Conservation (phyloP, 176 grass and related monocot genomes). For the Poa pratensis region DNA sequence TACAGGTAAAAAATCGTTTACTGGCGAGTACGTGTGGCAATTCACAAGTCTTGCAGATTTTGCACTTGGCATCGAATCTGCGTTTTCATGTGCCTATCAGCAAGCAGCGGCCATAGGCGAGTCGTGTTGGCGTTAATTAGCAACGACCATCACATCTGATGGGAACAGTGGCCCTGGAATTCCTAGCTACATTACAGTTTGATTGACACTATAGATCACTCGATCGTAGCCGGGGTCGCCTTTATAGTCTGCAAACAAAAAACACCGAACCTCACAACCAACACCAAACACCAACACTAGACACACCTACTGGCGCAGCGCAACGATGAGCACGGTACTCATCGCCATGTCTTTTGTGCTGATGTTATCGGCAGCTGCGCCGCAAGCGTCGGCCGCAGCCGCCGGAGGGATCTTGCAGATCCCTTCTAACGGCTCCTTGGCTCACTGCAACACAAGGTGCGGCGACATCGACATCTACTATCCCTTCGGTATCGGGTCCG, state of each 20-base stretch:
- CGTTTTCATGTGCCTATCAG: not conserved
- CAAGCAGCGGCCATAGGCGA: not conserved
- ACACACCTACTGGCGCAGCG: not conserved
- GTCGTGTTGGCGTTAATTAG: constrained; percentile 8
- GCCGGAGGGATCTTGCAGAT: not conserved
- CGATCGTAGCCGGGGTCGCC: not conserved
- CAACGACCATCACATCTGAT: constrained; percentile 19
- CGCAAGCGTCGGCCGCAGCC: not conserved
- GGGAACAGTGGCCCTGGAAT: not conserved
- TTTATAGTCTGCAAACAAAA: not conserved
- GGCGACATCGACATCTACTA: not conserved
- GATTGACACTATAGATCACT: not conserved
- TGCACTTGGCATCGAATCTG: not conserved
- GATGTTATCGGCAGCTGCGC: not conserved
- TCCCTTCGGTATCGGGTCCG: not conserved
- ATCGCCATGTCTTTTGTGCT: too few species aligned
- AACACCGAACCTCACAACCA: not conserved
- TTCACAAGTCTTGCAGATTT: not conserved
- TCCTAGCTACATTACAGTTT: not conserved
- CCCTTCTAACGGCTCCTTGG: not conserved
- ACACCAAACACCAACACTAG: not conserved
- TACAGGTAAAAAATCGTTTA: not conserved
- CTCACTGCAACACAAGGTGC: not conserved
- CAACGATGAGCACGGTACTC: too few species aligned
- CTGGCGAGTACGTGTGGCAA: not conserved